Evolutionary conservation across 345 rosid species (phyloP).

Genomic region (Erucastrum elatum): DNA sequence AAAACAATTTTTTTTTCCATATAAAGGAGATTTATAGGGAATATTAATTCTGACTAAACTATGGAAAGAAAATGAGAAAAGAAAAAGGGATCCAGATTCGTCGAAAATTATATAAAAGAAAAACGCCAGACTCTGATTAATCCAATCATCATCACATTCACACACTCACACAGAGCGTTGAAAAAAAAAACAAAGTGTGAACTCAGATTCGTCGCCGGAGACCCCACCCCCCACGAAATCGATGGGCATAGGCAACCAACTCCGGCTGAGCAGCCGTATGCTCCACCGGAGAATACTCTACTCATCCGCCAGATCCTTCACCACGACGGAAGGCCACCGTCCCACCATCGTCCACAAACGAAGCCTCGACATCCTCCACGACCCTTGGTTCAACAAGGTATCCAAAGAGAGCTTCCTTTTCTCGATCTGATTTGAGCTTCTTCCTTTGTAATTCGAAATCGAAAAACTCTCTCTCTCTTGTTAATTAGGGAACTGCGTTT

Average conservation of each 20-base stretch:
- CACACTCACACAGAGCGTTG: too few relatives aligned
- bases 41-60: neutral
- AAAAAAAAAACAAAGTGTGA: neutral
- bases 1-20: neutral
- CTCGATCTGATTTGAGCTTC: neutral
- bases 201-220: slow-evolving; percentile 16
- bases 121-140: neutral
- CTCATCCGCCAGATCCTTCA: slow-evolving; percentile 55
- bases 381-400: slow-evolving; percentile 98
- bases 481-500: slow-evolving; percentile 81
- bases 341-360: slow-evolving; percentile 95
- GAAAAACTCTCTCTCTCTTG: neutral
- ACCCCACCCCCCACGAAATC: neutral
- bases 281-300: slow-evolving; percentile 42
- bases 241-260: slow-evolving; percentile 30
- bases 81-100: neutral
- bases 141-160: neutral
- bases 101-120: neutral
- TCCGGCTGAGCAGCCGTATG: slow-evolving; percentile 38
- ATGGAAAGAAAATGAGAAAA: neutral
- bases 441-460: neutral
- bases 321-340: slow-evolving; percentile 83
- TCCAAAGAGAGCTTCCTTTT: too few relatives aligned
- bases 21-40: neutral
- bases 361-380: slow-evolving; percentile 93